phyloP scores from a whole-genome alignment of 2,329 filamentous ascomycete species.

The Exophiala aquamarina region DNA sequence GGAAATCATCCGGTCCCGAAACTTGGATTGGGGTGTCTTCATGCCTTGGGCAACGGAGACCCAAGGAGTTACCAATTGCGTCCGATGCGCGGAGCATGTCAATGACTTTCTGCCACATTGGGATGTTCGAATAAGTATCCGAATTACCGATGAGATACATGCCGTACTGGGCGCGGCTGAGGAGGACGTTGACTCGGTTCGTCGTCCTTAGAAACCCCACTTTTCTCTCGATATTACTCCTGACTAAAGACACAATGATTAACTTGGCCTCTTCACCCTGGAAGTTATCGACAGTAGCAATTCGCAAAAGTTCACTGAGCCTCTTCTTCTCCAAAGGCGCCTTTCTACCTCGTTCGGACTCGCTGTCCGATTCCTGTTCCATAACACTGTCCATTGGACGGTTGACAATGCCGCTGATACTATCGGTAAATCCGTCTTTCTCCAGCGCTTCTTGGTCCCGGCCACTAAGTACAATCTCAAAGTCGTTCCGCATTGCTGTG shows the following conservation, averaged over 20 bases:
- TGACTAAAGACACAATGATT: slow-evolving; percentile 65
- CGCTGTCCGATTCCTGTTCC: slow-evolving; percentile 53
- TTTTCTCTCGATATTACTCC: slow-evolving; percentile 63
- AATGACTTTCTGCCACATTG: slow-evolving; percentile 65
- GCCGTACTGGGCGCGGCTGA: slow-evolving; percentile 65
- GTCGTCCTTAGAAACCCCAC: slow-evolving; percentile 70
- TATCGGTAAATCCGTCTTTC: slow-evolving; percentile 60
- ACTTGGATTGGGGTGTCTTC: slow-evolving; percentile 52
- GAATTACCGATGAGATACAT: slow-evolving; percentile 71
- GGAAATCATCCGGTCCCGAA: slow-evolving; percentile 58
- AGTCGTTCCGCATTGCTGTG: slow-evolving; percentile 54
- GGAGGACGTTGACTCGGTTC: slow-evolving; percentile 68
- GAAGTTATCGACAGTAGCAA: slow-evolving; percentile 62
- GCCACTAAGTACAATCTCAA: slow-evolving; percentile 68
- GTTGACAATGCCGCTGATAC: slow-evolving; percentile 52
- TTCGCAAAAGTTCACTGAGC: background rate
- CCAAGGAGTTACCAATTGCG: slow-evolving; percentile 53
- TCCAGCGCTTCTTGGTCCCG: slow-evolving; percentile 65
- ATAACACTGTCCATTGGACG: no score
- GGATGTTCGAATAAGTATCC: slow-evolving; percentile 46
- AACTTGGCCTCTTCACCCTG: slow-evolving; percentile 77
- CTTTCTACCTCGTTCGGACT: slow-evolving; percentile 67
- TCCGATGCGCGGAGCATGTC: slow-evolving; percentile 47
- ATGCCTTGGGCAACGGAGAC: slow-evolving; percentile 63
- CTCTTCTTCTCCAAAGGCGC: slow-evolving; percentile 8